Evolutionary conservation across 1,139 yeast species (phyloP).

Genomic region (Pneumocystis jirovecii): DNA sequence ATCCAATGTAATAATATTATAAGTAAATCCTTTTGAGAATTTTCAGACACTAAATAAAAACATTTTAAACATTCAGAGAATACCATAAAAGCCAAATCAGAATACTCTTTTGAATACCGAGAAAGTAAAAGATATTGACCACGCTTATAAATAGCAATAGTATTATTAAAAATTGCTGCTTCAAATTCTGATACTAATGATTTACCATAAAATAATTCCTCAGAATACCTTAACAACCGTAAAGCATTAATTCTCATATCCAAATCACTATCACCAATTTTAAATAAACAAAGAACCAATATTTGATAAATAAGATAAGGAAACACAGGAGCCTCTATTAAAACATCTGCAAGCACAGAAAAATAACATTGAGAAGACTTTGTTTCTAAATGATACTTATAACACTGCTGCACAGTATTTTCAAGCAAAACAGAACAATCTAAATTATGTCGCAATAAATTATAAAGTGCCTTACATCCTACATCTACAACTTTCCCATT

Average conservation of each 20-base stretch:
- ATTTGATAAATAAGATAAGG: constrained; percentile 18
- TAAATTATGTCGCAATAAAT: constrained; percentile 47
- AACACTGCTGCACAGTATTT: constrained; percentile 57
- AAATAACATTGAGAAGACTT: constrained; percentile 55
- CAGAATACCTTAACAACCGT: constrained; percentile 41
- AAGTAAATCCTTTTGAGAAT: constrained; percentile 58
- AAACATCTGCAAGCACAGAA: constrained; percentile 50
- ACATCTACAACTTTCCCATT: constrained; percentile 45
- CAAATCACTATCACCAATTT: constrained; percentile 50
- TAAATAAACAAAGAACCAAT: constrained; percentile 48
- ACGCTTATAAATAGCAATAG: constrained; percentile 62
- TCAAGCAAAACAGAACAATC: constrained; percentile 42
- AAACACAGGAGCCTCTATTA: constrained; percentile 37
- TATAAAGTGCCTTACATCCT: constrained; percentile 60
- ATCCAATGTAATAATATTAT: constrained; percentile 84
- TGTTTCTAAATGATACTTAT: constrained; percentile 37
- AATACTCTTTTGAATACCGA: constrained; percentile 42
- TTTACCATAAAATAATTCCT: constrained; percentile 36
- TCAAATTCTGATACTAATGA: constrained; percentile 36
- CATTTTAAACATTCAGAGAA: constrained; percentile 61
- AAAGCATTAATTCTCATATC: constrained; percentile 52
- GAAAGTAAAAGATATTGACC: constrained; percentile 57
- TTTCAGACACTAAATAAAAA: constrained; percentile 45
- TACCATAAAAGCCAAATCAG: constrained; percentile 43
- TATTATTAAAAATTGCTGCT: constrained; percentile 49